Percentiles rank a stretch among this genome's conserved stretches.
Evolutionary conservation across 257 asterid species (phyloP).

Genomic region (Datura wrightii): DNA sequence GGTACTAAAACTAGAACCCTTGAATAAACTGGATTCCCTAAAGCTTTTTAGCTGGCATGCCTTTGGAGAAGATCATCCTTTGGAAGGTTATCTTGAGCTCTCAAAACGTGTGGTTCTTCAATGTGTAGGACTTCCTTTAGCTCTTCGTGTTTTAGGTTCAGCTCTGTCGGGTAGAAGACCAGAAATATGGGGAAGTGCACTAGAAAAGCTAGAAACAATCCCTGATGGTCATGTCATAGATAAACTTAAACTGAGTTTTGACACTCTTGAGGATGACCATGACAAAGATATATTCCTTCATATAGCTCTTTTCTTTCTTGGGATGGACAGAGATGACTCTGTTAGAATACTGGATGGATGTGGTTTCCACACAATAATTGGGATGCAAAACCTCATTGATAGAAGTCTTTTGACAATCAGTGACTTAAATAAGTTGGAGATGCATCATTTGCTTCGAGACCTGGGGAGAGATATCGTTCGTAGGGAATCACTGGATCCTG

Average conservation of each 20-base stretch:
- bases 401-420: slow-evolving; percentile 23
- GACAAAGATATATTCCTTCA: slow-evolving; percentile 30
- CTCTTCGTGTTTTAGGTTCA: slow-evolving; percentile 32
- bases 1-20: slow-evolving; percentile 13
- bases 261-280: slow-evolving; percentile 30
- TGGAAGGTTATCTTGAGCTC: neutral
- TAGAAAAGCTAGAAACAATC: slow-evolving; percentile 34
- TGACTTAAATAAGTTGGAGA: slow-evolving; percentile 12
- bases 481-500: slow-evolving; percentile 26
- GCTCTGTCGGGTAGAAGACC: slow-evolving; percentile 21
- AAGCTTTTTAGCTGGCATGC: slow-evolving; percentile 28
- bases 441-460: slow-evolving; percentile 26
- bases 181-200: slow-evolving; percentile 25
- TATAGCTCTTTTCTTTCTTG: slow-evolving; percentile 33
- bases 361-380: slow-evolving; percentile 32
- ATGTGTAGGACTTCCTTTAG: slow-evolving; percentile 29
- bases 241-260: slow-evolving; percentile 29
- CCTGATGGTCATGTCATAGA: slow-evolving; percentile 21
- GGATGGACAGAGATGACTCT: slow-evolving; percentile 1
- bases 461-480: slow-evolving; percentile 33
- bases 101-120: slow-evolving; percentile 23
- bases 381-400: slow-evolving; percentile 31
- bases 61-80: slow-evolving; percentile 31
- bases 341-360: slow-evolving; percentile 27
- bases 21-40: slow-evolving; percentile 15